phyloP scores from a whole-genome alignment of 164 flowering plant species.

The Annona cherimola region DNA sequence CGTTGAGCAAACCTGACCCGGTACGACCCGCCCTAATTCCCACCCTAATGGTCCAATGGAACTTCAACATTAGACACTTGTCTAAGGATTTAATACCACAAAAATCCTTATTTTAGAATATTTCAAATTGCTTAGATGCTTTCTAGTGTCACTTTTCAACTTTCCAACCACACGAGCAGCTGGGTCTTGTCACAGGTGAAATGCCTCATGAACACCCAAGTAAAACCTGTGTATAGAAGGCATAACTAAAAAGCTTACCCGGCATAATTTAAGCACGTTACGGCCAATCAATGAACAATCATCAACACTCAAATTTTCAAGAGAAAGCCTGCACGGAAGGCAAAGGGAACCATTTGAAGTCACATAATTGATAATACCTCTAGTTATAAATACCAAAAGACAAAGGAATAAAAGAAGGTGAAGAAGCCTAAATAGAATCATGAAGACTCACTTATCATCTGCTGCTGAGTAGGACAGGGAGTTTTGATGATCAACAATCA shows the following conservation, averaged over 20 bases:
- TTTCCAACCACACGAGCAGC: too few relatives aligned
- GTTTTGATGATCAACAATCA: conserved; percentile 37
- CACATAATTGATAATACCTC: neutral
- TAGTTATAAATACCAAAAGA: neutral
- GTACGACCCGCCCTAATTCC: too few relatives aligned
- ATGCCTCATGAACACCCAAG: neutral
- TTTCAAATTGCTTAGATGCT: too few relatives aligned
- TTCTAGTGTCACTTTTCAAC: too few relatives aligned
- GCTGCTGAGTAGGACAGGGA: conserved; percentile 20
- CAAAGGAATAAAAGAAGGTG: neutral
- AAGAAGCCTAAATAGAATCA: neutral
- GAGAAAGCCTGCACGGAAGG: conserved; percentile 23
- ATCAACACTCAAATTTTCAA: conserved; percentile 36
- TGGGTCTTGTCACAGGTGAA: neutral
- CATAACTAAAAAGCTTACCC: conserved; percentile 39
- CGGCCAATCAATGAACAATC: conserved; percentile 41
- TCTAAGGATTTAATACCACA: too few relatives aligned
- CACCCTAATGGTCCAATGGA: too few relatives aligned
- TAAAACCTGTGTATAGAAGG: neutral
- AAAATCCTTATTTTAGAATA: too few relatives aligned
- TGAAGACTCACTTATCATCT: conserved; percentile 44
- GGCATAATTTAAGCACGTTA: conserved; percentile 50
- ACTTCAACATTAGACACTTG: too few relatives aligned
- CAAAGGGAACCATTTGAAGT: neutral
- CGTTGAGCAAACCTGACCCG: too few relatives aligned